phyloP scores from a whole-genome alignment of 1,284 basidiomycete genomes.

The Ganoderma leucocontextum region DNA sequence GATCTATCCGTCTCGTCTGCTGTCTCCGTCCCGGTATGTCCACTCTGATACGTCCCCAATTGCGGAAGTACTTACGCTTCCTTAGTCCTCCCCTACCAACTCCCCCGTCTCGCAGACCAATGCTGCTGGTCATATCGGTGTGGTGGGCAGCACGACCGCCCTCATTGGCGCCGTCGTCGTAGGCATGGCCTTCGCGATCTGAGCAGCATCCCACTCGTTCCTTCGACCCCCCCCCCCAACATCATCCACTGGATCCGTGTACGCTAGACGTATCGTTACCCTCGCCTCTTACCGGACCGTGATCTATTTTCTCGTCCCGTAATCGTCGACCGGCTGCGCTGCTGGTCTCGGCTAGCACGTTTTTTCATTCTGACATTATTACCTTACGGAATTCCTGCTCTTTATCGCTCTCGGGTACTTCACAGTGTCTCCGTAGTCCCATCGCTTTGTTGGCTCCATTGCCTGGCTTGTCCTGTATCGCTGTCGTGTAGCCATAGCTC shows the following conservation, averaged over 20 bases:
- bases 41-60: too few relatives aligned
- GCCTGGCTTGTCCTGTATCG: background rate
- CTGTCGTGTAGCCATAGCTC: conserved; percentile 4
- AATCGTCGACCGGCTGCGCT: conserved; percentile 12
- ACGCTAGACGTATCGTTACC: conserved; percentile 19
- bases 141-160: conserved; percentile 14
- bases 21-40: background rate
- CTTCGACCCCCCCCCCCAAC: background rate
- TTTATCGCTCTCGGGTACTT: background rate
- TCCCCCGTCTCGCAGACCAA: conserved; percentile 17
- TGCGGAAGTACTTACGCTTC: background rate
- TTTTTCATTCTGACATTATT: conserved; percentile 23
- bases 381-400: conserved; percentile 13
- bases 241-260: background rate
- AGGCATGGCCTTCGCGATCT: conserved; percentile 20
- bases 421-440: background rate
- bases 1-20: background rate
- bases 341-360: conserved; percentile 4
- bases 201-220: conserved; percentile 3
- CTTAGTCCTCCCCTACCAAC: conserved; percentile 8
- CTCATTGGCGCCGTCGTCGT: conserved; percentile 23
- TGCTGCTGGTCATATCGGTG: conserved; percentile 12
- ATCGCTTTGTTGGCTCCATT: conserved; percentile 8
- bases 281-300: conserved; percentile 1
- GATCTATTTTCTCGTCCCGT: conserved; percentile 4